A percentile compares a stretch with the other conserved stretches of the same genome.
Conservation (phyloP, 2,329 filamentous ascomycete genomes). For the Penicillium psychrosexuale region DNA sequence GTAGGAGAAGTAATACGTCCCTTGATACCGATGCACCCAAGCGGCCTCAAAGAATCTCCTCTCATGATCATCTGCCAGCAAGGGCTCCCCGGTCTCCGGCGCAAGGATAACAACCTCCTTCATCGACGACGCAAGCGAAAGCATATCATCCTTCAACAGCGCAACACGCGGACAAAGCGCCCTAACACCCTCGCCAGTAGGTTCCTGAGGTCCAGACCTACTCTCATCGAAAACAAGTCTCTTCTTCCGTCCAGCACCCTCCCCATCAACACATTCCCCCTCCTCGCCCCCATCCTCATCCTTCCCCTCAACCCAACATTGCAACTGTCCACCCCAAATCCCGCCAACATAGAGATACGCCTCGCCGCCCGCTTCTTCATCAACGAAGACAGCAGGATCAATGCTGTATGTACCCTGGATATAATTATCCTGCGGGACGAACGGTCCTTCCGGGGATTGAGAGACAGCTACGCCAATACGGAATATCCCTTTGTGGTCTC, state of each 20-base stretch:
- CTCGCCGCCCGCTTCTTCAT: conserved; percentile 54
- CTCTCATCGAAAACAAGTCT: conserved; percentile 52
- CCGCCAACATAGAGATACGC: conserved; percentile 75
- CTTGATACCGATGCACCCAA: conserved; percentile 72
- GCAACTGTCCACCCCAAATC: conserved; percentile 76
- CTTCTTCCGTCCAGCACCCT: conserved; percentile 30
- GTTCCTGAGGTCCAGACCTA: conserved; percentile 59
- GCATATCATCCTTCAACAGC: conserved; percentile 64
- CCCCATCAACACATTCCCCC: conserved; percentile 9
- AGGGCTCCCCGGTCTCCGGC: conserved; percentile 54
- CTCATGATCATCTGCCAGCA: conserved; percentile 67
- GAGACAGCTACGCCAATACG: conserved; percentile 69
- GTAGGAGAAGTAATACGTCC: conserved; percentile 72
- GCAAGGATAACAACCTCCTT: conserved; percentile 64
- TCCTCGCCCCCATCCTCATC: conserved; percentile 13
- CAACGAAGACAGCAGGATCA: conserved; percentile 72
- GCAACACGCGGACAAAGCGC: conserved; percentile 68
- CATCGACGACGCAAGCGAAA: conserved; percentile 54
- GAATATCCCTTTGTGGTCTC: conserved; percentile 68
- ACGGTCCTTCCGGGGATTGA: conserved; percentile 66
- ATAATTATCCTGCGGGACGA: conserved; percentile 60
- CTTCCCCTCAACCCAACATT: conserved; percentile 63
- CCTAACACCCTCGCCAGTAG: conserved; percentile 51
- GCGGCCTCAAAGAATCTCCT: conserved; percentile 76
- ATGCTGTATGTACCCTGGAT: conserved; percentile 72